Conservation (phyloP, 2,329 filamentous ascomycete genomes). For the Calonectria leucothoes region DNA sequence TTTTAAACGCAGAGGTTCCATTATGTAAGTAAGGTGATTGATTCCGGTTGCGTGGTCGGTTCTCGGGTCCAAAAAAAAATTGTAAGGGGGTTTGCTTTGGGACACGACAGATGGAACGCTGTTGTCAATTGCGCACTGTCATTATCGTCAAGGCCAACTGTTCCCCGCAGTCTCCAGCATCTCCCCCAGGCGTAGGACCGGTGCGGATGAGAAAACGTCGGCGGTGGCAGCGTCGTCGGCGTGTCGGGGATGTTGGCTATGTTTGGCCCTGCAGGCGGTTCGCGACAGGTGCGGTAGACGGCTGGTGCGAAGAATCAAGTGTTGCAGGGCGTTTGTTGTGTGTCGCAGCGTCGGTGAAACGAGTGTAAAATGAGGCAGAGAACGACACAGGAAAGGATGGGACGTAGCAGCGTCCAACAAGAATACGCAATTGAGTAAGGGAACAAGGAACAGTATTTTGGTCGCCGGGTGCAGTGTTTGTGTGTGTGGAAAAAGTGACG, state of each 20-base stretch:
- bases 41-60: constrained; percentile 24
- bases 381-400: constrained; percentile 1
- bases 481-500: constrained; percentile 34
- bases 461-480: constrained; percentile 14
- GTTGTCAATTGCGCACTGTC: constrained; percentile 44
- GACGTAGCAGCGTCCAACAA: background rate
- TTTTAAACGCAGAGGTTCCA: constrained; percentile 68
- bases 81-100: constrained; percentile 23
- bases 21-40: constrained; percentile 46
- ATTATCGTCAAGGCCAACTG: constrained; percentile 42
- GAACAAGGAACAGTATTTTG: constrained; percentile 15
- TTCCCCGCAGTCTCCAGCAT: constrained; percentile 40
- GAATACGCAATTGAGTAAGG: constrained; percentile 15
- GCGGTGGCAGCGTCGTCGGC: background rate
- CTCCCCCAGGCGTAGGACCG: constrained; percentile 23
- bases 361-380: constrained; percentile 4
- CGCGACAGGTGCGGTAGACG: background rate
- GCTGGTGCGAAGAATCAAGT: constrained; percentile 5
- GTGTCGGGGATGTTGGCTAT: background rate
- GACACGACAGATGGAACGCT: constrained; percentile 32
- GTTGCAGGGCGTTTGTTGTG: background rate
- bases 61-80: constrained; percentile 27
- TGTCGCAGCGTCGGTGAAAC: constrained; percentile 16
- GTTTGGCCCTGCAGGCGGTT: constrained; percentile 1
- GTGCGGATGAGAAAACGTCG: constrained; percentile 3